Percentiles rank a stretch among this genome's conserved stretches.
Evolutionary conservation across 129 eudicot genomes (phyloP).

Genomic region (Pittosporum tobira): DNA sequence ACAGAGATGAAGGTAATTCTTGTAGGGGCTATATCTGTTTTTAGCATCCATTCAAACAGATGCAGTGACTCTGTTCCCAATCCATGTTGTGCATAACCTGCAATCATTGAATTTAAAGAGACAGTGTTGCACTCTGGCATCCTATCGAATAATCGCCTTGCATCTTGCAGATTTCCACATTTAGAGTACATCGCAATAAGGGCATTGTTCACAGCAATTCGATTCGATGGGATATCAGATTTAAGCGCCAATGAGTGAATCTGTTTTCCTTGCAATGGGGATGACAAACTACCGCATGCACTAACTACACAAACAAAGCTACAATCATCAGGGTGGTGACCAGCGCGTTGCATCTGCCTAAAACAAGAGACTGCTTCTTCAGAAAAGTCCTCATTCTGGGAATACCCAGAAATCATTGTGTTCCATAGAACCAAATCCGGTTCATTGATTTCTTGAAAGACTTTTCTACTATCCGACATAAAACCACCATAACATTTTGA

Average conservation of each 20-base stretch:
- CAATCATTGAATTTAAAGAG: conserved; percentile 55
- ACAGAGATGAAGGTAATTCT: conserved; percentile 57
- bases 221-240: conserved; percentile 58
- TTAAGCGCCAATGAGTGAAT: conserved; percentile 60
- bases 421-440: conserved; percentile 72
- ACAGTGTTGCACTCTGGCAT: conserved; percentile 62
- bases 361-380: conserved; percentile 64
- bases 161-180: conserved; percentile 73
- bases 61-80: conserved; percentile 40
- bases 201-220: conserved; percentile 55
- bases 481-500: conserved; percentile 43
- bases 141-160: conserved; percentile 42
- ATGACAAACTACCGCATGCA: conserved; percentile 58
- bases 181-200: conserved; percentile 71
- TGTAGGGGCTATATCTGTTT: conserved; percentile 31
- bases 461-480: conserved; percentile 43
- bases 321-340: conserved; percentile 70
- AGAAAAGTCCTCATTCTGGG: conserved; percentile 47
- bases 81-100: conserved; percentile 71
- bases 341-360: conserved; percentile 43
- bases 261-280: conserved; percentile 68
- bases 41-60: conserved; percentile 52
- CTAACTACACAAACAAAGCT: conserved; percentile 70
- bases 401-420: conserved; percentile 70
- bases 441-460: conserved; percentile 46